phyloP scores from a whole-genome alignment of 2,329 filamentous ascomycete genomes.

The Myriosclerotinia curreyana region DNA sequence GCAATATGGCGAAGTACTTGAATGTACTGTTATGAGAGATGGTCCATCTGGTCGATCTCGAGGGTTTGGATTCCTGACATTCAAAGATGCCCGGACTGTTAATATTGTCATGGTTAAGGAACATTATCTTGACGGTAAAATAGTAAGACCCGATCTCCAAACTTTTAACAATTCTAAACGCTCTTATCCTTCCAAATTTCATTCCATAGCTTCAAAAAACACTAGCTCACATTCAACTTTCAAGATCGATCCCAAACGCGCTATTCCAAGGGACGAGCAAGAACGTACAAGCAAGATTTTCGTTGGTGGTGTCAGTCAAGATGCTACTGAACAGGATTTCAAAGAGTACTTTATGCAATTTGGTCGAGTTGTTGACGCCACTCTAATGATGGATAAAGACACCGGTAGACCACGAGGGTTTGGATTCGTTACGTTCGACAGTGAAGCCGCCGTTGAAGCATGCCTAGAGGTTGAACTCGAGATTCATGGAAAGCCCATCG shows the following conservation, averaged over 20 bases:
- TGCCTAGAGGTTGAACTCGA: conserved; percentile 81
- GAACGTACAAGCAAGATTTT: conserved; percentile 99
- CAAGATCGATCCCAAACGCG: conserved; percentile 91
- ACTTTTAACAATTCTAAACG: conserved; percentile 26
- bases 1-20: conserved; percentile 93
- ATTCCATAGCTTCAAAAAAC: conserved; percentile 31
- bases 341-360: conserved; percentile 97
- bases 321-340: conserved; percentile 94
- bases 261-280: conserved; percentile 95
- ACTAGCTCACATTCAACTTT: conserved; percentile 29
- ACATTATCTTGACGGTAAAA: conserved; percentile 96
- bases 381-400: conserved; percentile 99
- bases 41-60: conserved; percentile 88
- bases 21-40: conserved; percentile 99
- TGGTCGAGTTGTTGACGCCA: conserved; percentile 92
- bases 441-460: conserved; percentile 88
- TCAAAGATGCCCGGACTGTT: conserved; percentile 95
- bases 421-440: conserved; percentile 97
- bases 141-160: conserved; percentile 60
- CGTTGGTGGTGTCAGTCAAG: conserved; percentile 94
- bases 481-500: conserved; percentile 93
- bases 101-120: conserved; percentile 99
- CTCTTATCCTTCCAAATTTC: conserved; percentile 28
- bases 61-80: conserved; percentile 96
- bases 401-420: conserved; percentile 95